Evolutionary conservation across 169 alveolate species (phyloP), one percentile per base, ranked within the genome.

Genomic region (Fabrea salina): DNA sequence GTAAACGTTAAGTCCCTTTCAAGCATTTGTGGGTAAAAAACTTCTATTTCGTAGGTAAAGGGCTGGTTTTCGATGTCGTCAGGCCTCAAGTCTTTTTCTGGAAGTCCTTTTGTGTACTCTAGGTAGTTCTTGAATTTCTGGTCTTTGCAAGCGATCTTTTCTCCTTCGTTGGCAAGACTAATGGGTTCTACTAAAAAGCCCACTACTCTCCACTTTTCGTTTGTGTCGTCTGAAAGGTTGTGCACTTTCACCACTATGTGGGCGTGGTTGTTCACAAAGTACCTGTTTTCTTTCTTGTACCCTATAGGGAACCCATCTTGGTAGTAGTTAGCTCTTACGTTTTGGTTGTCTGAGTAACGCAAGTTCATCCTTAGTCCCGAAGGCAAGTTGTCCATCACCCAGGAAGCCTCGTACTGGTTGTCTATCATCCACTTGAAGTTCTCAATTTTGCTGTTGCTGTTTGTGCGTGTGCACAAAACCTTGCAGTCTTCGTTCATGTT

Each of bases 1-100:
- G 93, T 92, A 66, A 89, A 94, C 27, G 79, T 82, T 25, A 88
- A 25, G 35, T 66, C 51, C 35, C 49, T 27, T 68, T 68, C 76
- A 41, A 44, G 53, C 16, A 11, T 11, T 44, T 44, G 16, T 44
- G 53, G 53, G 53, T 11, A 16, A 44, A 44, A 11, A 11, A 11
- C 53, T 16, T 44, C 22, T 44, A 44, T 44, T 44, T 44, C 11
- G 16, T 11, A 44, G 11, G 11, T 16, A 11, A 11, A 11, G 11
- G 53, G 53, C 53, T 44, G 11, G 16, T 44, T 16, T 44, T 11
- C 16, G 16, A 44, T 11, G 11, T 44, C 53, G 22, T 44, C 53
- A 44, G 53, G 53, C 53, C 11, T 44, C 53, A 44, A 11, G 11
- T 44, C 53, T 44, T 44, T 16, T 44, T 11, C 16, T 16, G 16